Evolutionary conservation across 352 stramenopile genomes (phyloP).

Genomic region (Plasmopara muralis): DNA sequence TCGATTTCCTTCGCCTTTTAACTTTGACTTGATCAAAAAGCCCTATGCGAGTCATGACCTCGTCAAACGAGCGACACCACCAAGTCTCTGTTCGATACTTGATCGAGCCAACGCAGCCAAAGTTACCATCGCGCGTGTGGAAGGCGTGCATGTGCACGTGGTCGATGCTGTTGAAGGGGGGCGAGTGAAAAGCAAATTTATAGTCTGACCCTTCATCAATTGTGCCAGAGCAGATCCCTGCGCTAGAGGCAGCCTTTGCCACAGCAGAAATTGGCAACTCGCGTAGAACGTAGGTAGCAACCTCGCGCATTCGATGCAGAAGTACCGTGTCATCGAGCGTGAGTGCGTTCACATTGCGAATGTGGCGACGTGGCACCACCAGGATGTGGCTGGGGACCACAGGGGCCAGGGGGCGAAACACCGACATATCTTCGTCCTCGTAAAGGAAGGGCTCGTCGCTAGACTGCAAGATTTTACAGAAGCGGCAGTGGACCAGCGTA

Average conservation of each 20-base stretch:
- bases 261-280: conserved; percentile 25
- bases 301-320: conserved; percentile 61
- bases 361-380: conserved; percentile 75
- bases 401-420: conserved; percentile 68
- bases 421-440: conserved; percentile 65
- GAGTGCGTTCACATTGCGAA: conserved; percentile 82
- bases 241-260: conserved; percentile 7
- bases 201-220: conserved; percentile 37
- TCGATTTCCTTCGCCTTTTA: too few relatives aligned
- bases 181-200: conserved; percentile 79
- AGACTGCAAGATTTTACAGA: conserved; percentile 73
- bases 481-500: conserved; percentile 64
- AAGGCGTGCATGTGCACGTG: conserved; percentile 88
- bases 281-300: conserved; percentile 49
- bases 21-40: too few relatives aligned
- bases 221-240: conserved; percentile 13
- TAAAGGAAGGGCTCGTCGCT: conserved; percentile 70
- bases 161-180: conserved; percentile 87
- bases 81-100: conserved; percentile 84
- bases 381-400: conserved; percentile 72
- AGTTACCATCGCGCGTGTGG: conserved; percentile 43
- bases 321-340: conserved; percentile 49
- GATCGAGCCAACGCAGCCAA: conserved; percentile 62
- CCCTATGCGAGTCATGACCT: conserved; percentile 43
- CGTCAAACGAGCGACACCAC: conserved; percentile 80